Conservation (phyloP, 495 filamentous ascomycete genomes). For the Cercophora scortea region DNA sequence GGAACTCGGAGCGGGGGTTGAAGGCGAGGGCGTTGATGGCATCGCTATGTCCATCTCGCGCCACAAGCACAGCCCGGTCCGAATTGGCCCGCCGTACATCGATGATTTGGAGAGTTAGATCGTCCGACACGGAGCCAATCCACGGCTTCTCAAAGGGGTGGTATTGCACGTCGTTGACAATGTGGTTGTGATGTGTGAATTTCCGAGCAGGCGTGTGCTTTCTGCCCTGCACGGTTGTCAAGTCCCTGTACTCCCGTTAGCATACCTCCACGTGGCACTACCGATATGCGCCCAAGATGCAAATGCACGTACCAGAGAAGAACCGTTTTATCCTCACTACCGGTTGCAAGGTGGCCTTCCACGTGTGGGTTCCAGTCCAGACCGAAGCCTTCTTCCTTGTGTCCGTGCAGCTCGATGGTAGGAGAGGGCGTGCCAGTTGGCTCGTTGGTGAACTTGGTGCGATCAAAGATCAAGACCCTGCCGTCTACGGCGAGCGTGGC, state of each 20-base stretch:
- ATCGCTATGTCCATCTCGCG: slow-evolving; percentile 66
- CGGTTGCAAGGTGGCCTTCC: slow-evolving; percentile 77
- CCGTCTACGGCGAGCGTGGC: slow-evolving; percentile 88
- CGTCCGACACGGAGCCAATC: slow-evolving; percentile 91
- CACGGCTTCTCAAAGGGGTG: slow-evolving; percentile 74
- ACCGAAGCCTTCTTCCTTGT: slow-evolving; percentile 88
- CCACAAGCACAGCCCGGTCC: slow-evolving; percentile 55
- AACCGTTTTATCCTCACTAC: slow-evolving; percentile 85
- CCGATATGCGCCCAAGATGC: not conserved
- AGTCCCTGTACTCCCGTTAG: slow-evolving; percentile 51
- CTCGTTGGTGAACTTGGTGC: slow-evolving; percentile 81
- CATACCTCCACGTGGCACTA: not conserved
- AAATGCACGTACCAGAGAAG: slow-evolving; percentile 64
- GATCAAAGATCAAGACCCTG: slow-evolving; percentile 85
- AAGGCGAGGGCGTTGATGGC: slow-evolving; percentile 93
- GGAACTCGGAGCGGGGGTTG: slow-evolving; percentile 77
- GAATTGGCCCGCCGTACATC: slow-evolving; percentile 66
- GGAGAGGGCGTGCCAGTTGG: slow-evolving; percentile 65
- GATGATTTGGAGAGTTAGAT: slow-evolving; percentile 84
- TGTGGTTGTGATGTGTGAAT: slow-evolving; percentile 81
- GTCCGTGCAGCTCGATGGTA: slow-evolving; percentile 78
- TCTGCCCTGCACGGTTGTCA: slow-evolving; percentile 64
- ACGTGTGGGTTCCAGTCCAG: slow-evolving; percentile 85
- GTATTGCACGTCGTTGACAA: slow-evolving; percentile 95
- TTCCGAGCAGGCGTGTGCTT: slow-evolving; percentile 59